Evolutionary conservation across 1,284 basidiomycete genomes (phyloP), one percentile per base, ranked within the genome.

Genomic region (Apiotrichum sp.): DNA sequence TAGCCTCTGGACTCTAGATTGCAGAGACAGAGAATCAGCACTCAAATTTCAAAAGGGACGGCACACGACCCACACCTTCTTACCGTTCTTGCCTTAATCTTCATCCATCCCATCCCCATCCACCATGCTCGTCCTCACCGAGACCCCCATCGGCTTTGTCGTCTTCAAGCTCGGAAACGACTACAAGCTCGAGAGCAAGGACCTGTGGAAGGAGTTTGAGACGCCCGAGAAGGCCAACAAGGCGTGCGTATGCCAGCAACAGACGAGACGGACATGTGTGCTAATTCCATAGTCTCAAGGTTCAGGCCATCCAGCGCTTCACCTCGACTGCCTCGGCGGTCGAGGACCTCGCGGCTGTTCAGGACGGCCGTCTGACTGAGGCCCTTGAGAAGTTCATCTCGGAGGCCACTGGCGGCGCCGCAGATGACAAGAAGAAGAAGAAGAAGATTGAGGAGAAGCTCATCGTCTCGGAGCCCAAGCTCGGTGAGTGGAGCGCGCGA

Each of bases 241-340:
- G 80, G 80, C 95, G 91, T 93, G 74, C 72, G 89, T 82, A 42
- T 50, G 45, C 31, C 38, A 41, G 22, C 2, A 31, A 7, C 13
- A 11, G 47, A 14, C 4, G 8, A 11, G 14, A 29, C 11, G 8
- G 10, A 40, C 36, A 50, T 31, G 16, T 39, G 33, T 34, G 7
- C 47, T 55, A 31, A 60, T 36, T 10, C 34, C 45, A 49, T 41
- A 95, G 93, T 50, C 80, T 97, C 61, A 96, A 97, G 79, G 80
- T 98, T 57, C 91, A 95, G 74, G 90, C 92, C 43, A 82, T 98
- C 56, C 95, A 98, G 79, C 88, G 92, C 54, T 98, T 98, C 78
- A 88, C 88, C 39, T 95, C 92, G 47, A 98, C 95, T 9, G 96
- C 91, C 33, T 86, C 87, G 29, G 95, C 96, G n/a, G 95, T 98